phyloP scores from a whole-genome alignment of 1,284 basidiomycete genomes.

The Malassezia sympodialis region DNA sequence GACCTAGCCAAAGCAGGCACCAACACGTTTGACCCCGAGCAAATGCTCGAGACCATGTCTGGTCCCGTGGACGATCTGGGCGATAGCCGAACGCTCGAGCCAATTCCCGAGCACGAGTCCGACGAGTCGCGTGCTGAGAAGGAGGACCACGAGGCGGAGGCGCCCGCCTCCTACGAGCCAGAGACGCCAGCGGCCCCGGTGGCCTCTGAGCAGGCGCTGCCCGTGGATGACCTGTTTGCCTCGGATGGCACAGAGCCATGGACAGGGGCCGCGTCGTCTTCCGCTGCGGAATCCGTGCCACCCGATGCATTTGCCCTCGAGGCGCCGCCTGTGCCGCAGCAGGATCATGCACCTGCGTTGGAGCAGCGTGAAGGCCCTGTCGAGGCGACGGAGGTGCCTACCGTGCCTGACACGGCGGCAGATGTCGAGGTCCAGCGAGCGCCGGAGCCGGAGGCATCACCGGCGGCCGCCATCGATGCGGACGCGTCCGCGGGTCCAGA shows the following conservation, averaged over 20 bases:
- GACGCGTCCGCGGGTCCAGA: neutral
- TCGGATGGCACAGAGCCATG: neutral
- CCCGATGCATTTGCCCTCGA: neutral
- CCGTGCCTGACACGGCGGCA: too few relatives aligned
- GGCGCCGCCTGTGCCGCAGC: neutral
- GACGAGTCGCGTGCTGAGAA: neutral
- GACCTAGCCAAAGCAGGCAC: neutral
- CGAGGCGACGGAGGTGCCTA: neutral
- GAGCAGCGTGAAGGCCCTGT: neutral
- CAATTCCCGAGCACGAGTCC: conserved; percentile 1
- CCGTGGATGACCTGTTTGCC: neutral
- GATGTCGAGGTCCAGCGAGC: too few relatives aligned
- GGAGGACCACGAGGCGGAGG: neutral
- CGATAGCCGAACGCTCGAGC: neutral
- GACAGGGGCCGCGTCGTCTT: neutral
- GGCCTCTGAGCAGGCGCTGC: neutral
- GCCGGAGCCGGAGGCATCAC: too few relatives aligned
- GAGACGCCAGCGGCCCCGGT: neutral
- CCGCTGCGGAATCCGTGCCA: neutral
- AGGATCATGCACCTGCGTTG: neutral
- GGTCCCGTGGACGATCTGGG: neutral
- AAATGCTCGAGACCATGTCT: neutral
- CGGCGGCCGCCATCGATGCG: too few relatives aligned
- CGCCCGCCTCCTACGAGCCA: neutral
- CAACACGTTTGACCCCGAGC: neutral